Percentiles rank a stretch among this genome's conserved stretches.
phyloP scores from a whole-genome alignment of 306 rosid genomes.

The Sphenostylis stenocarpa region DNA sequence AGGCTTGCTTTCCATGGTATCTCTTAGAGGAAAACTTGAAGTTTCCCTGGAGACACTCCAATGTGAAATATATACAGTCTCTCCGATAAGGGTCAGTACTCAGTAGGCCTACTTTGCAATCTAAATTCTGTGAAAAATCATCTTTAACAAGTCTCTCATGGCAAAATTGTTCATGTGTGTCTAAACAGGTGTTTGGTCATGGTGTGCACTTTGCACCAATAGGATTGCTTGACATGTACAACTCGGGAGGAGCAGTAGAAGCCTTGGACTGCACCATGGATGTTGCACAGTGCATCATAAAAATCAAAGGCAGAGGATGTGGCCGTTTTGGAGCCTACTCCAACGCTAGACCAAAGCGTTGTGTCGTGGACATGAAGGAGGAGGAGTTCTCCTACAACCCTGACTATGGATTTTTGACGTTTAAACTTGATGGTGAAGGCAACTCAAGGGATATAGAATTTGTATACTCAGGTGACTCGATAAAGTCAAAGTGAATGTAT shows the following conservation, averaged over 20 bases:
- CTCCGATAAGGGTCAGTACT: slow-evolving; percentile 55
- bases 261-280: slow-evolving; percentile 39
- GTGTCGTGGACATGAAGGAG: slow-evolving; percentile 54
- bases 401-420: slow-evolving; percentile 49
- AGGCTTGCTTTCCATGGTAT: slow-evolving; percentile 58
- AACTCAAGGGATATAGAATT: slow-evolving; percentile 49
- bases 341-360: slow-evolving; percentile 51
- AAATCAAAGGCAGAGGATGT: slow-evolving; percentile 48
- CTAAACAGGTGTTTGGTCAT: slow-evolving; percentile 48
- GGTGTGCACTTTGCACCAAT: slow-evolving; percentile 54
- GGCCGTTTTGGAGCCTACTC: slow-evolving; percentile 73
- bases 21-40: slow-evolving; percentile 45
- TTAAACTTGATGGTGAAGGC: slow-evolving; percentile 50
- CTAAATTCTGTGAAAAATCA: not conserved
- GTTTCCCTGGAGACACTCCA: slow-evolving; percentile 53
- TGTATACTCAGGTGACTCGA: slow-evolving; percentile 30
- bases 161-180: not conserved
- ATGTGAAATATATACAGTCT: slow-evolving; percentile 64
- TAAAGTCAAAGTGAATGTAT: not conserved
- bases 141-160: not conserved
- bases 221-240: slow-evolving; percentile 75
- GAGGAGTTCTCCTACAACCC: slow-evolving; percentile 48
- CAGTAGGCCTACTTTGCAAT: not conserved
- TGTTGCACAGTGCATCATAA: slow-evolving; percentile 32
- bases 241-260: slow-evolving; percentile 82